These are phyloP conservation scores for Pyrrhoderma noxium DNA, from an alignment of 1,284 basidiomycete species.

Conservation along the genomic window DNA sequence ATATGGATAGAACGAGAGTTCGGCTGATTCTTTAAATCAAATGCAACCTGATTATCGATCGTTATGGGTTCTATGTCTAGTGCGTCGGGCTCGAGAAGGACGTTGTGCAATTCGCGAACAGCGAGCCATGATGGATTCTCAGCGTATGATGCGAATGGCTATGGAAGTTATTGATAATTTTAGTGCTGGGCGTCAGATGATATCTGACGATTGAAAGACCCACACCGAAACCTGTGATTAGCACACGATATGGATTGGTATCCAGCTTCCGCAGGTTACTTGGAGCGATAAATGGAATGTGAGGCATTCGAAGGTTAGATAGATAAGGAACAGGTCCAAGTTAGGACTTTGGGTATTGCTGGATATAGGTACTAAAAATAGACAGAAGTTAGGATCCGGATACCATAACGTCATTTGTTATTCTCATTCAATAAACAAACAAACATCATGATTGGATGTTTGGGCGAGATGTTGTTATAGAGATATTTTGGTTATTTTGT, in stretches of 20 bases:
- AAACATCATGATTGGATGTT: too few species aligned
- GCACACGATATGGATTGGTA: slow-evolving; percentile 35
- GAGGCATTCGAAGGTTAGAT: slow-evolving; percentile 16
- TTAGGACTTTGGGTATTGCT: too few species aligned
- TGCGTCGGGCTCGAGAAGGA: slow-evolving; percentile 32
- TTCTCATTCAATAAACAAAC: too few species aligned
- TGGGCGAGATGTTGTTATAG: too few species aligned
- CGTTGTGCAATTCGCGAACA: slow-evolving; percentile 48
- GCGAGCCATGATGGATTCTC: slow-evolving; percentile 61
- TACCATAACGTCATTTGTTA: too few species aligned
- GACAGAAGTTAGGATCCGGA: too few species aligned
- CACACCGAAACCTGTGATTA: slow-evolving; percentile 56
- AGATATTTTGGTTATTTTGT: too few species aligned
- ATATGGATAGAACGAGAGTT: slow-evolving; percentile 41
- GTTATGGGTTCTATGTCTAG: slow-evolving; percentile 30
- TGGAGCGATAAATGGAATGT: slow-evolving; percentile 10
- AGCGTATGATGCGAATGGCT: slow-evolving; percentile 50
- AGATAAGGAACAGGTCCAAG: too few species aligned
- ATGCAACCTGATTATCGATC: slow-evolving; percentile 17
- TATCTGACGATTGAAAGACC: slow-evolving; percentile 26
- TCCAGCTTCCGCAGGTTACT: slow-evolving; percentile 2
- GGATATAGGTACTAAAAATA: too few species aligned
- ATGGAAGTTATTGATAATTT: neutral
- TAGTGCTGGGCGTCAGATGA: neutral
- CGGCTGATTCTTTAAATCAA: neutral